Percentiles rank a stretch among this genome's conserved stretches.
Evolutionary conservation across 306 rosid species (phyloP).

Genomic region (Prunus kanzakura): DNA sequence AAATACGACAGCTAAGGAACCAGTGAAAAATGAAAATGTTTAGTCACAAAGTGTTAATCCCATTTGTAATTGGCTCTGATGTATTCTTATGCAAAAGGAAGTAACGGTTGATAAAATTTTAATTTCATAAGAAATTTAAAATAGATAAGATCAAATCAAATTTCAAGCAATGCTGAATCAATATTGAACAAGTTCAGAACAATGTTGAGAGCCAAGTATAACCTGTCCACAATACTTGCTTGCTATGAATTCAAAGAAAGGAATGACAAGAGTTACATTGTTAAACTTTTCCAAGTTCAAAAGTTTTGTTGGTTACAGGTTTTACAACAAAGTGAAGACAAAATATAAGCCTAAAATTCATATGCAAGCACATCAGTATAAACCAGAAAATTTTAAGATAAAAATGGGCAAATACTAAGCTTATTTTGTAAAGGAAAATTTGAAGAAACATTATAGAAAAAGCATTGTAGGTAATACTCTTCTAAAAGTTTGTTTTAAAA

Average conservation of each 20-base stretch:
- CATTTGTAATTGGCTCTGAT: not conserved
- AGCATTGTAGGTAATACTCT: not conserved
- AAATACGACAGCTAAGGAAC: not conserved
- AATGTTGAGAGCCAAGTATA: not conserved
- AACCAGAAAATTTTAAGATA: not conserved
- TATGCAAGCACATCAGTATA: not conserved
- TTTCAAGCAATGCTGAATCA: not conserved
- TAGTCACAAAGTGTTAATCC: not conserved
- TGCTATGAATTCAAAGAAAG: not conserved
- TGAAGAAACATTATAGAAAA: not conserved
- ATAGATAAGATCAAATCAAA: not conserved
- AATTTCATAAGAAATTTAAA: not conserved
- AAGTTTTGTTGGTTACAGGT: not conserved
- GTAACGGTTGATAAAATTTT: not conserved
- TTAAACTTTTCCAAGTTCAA: not conserved
- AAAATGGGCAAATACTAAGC: not conserved
- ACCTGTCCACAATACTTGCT: not conserved
- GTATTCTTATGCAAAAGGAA: not conserved
- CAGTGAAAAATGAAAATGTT: not conserved
- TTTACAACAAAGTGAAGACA: not conserved
- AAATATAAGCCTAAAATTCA: not conserved
- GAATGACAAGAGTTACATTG: slow-evolving; percentile 7
- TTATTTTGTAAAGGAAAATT: not conserved
- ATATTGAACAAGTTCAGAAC: not conserved
- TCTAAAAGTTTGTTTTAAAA: not conserved